Evolutionary conservation across 2,329 filamentous ascomycete species (phyloP).

Genomic region (Calonectria hawksworthii): DNA sequence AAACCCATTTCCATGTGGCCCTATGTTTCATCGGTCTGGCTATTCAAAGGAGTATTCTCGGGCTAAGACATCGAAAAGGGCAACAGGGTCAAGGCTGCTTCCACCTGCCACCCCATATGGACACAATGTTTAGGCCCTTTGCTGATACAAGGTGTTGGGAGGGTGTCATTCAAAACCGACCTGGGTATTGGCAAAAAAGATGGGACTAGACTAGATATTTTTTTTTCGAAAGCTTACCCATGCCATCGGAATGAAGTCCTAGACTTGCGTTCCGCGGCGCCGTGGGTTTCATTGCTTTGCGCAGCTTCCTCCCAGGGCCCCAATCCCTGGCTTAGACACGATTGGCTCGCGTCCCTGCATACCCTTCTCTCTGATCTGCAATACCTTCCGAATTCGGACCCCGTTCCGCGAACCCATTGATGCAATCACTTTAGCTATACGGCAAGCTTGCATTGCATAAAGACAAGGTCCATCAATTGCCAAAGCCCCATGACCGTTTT

Average conservation of each 20-base stretch:
- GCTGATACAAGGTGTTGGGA: not conserved
- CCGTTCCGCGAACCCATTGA: not conserved
- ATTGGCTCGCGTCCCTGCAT: not conserved
- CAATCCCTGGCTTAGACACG: not conserved
- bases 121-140: not conserved
- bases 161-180: not conserved
- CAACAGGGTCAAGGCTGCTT: no score
- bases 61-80: not conserved
- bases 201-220: not conserved
- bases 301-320: not conserved
- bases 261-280: not conserved
- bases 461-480: not conserved
- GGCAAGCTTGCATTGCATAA: not conserved
- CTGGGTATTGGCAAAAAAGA: not conserved
- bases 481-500: not conserved
- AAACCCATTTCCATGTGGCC: not conserved
- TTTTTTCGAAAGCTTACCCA: not conserved
- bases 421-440: slow-evolving; percentile 1
- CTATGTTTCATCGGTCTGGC: not conserved
- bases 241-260: not conserved
- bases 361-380: not conserved
- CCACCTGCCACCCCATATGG: not conserved
- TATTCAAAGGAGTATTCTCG: not conserved
- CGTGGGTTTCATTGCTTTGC: not conserved
- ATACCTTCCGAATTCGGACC: slow-evolving; percentile 1